Percentiles rank a stretch among this genome's conserved stretches.
phyloP scores from a whole-genome alignment of 768 basidiomycete genomes.

The Kwoniella shandongensis region DNA sequence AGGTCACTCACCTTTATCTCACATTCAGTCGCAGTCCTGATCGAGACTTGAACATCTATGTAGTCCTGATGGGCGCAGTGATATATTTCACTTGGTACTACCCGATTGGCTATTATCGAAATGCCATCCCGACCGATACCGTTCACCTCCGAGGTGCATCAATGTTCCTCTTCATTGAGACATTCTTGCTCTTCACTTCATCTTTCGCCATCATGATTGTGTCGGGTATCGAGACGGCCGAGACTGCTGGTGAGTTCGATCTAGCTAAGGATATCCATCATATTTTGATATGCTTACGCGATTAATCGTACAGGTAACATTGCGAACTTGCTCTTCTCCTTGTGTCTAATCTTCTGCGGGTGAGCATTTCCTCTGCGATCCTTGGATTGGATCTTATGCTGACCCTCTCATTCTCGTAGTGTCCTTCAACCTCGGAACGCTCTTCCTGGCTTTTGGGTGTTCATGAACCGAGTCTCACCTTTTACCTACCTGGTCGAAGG shows the following conservation, averaged over 20 bases:
- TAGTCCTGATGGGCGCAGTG: constrained; percentile 43
- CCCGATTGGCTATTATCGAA: constrained; percentile 56
- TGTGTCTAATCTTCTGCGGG: constrained; percentile 57
- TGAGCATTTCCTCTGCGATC: constrained; percentile 11
- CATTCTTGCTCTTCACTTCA: constrained; percentile 56
- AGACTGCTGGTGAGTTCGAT: constrained; percentile 42
- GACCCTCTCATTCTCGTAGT: constrained; percentile 21
- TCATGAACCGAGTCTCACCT: constrained; percentile 52
- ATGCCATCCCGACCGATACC: constrained; percentile 53
- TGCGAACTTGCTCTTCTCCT: constrained; percentile 56
- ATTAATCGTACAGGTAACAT: constrained; percentile 48
- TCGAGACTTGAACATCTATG: background rate
- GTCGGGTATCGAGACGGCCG: constrained; percentile 54
- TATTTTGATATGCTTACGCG: background rate
- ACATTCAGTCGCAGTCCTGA: too few relatives aligned
- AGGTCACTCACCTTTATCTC: constrained; percentile 6
- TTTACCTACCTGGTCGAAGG: constrained; percentile 54
- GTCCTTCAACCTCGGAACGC: constrained; percentile 40
- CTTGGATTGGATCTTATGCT: background rate
- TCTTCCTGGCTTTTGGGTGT: constrained; percentile 53
- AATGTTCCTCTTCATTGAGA: constrained; percentile 54
- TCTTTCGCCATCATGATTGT: constrained; percentile 54
- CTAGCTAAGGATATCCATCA: background rate
- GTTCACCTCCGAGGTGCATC: constrained; percentile 55
- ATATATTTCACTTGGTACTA: constrained; percentile 54